phyloP scores from a whole-genome alignment of 306 rosid genomes.

The Vachellia pachyceras region DNA sequence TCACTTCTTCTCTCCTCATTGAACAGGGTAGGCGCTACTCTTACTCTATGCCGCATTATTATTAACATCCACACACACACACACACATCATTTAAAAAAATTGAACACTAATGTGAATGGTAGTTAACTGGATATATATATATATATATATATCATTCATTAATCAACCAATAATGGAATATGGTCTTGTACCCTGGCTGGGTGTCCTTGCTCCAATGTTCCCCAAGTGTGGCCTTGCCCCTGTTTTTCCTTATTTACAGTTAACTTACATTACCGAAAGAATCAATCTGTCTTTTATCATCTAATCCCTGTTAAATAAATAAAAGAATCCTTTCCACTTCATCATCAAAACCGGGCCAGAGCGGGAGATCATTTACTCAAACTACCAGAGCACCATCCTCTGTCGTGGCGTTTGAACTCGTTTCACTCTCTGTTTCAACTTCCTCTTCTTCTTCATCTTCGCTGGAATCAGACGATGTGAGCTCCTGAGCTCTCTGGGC shows the following conservation, averaged over 20 bases:
- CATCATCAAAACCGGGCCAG: background rate
- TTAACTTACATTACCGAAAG: conserved; percentile 12
- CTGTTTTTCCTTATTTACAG: conserved; percentile 23
- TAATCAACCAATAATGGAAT: background rate
- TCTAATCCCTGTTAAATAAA: background rate
- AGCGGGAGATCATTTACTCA: conserved; percentile 35
- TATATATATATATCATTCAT: background rate
- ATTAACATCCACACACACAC: no score
- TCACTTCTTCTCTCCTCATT: no score
- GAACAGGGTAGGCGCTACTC: no score
- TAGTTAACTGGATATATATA: no score
- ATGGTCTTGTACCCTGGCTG: background rate
- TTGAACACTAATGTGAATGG: no score
- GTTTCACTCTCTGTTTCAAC: background rate
- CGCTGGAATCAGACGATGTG: conserved; percentile 49
- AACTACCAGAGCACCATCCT: conserved; percentile 41
- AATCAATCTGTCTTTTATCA: conserved; percentile 33
- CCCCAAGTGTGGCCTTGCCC: background rate
- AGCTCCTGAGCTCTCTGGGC: conserved; percentile 68
- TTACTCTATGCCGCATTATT: no score
- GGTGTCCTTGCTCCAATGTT: background rate
- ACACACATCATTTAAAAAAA: no score
- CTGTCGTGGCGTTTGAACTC: background rate
- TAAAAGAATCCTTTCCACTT: conserved; percentile 22
- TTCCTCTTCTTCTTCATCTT: background rate